phyloP scores from a whole-genome alignment of 768 basidiomycete genomes.

The Hypholoma sublateritium region DNA sequence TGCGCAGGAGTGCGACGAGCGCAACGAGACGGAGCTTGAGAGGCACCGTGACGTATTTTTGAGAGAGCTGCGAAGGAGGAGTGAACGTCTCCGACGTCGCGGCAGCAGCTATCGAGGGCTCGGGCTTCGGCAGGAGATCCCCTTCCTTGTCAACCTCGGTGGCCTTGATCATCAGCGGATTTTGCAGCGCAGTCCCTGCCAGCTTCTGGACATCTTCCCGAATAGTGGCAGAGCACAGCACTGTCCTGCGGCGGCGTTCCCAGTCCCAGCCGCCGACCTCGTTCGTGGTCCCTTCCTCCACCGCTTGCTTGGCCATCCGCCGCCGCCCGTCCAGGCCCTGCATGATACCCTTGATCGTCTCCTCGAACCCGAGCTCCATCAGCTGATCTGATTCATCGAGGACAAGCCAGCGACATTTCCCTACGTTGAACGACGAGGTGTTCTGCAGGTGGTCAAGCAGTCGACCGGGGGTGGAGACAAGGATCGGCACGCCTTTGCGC shows the following conservation, averaged over 20 bases:
- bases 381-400: conserved; percentile 96
- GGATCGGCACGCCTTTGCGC: conserved; percentile 91
- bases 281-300: conserved; percentile 61
- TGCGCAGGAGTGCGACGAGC: conserved; percentile 82
- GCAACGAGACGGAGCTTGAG: conserved; percentile 94
- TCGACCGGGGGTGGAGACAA: conserved; percentile 94
- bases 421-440: conserved; percentile 88
- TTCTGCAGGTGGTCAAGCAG: conserved; percentile 96
- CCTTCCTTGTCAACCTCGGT: conserved; percentile 46
- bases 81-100: conserved; percentile 66
- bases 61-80: conserved; percentile 89
- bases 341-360: conserved; percentile 89
- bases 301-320: conserved; percentile 69
- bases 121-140: background rate
- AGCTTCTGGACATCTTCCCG: conserved; percentile 93
- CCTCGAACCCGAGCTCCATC: conserved; percentile 98
- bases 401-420: conserved; percentile 93
- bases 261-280: conserved; percentile 89
- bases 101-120: conserved; percentile 6
- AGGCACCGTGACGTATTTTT: conserved; percentile 88
- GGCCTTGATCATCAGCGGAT: conserved; percentile 85
- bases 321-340: conserved; percentile 82
- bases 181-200: conserved; percentile 75
- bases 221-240: conserved; percentile 97
- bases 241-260: conserved; percentile 72